Evolutionary conservation across 2,329 filamentous ascomycete genomes (phyloP).

Genomic region (Aspergillus sp.): DNA sequence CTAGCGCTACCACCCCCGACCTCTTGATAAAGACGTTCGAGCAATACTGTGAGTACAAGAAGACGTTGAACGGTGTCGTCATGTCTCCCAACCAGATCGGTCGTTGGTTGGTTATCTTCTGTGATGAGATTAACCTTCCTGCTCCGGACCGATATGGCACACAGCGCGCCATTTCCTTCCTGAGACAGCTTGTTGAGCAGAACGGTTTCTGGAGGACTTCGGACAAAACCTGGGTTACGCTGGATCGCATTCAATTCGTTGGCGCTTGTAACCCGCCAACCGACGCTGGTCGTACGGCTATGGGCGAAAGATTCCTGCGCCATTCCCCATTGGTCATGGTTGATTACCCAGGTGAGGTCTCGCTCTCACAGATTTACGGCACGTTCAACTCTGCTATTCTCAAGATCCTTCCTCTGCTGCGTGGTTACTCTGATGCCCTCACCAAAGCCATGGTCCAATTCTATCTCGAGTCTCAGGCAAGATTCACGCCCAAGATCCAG

Average conservation of each 20-base stretch:
- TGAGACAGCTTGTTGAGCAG: conserved; percentile 94
- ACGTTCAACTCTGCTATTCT: conserved; percentile 95
- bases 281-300: conserved; percentile 88
- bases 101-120: conserved; percentile 97
- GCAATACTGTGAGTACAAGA: conserved; percentile 99
- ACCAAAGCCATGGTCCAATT: conserved; percentile 97
- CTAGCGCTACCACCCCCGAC: conserved; percentile 94
- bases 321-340: conserved; percentile 99
- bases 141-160: conserved; percentile 97
- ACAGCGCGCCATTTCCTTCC: conserved; percentile 92
- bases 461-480: conserved; percentile 86
- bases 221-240: conserved; percentile 94
- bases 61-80: conserved; percentile 91
- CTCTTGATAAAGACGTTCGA: conserved; percentile 98
- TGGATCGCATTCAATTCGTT: conserved; percentile 97
- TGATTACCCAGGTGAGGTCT: conserved; percentile 93
- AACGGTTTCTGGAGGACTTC: conserved; percentile 98
- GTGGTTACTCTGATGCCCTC: conserved; percentile 86
- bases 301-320: conserved; percentile 86
- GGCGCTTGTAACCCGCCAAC: conserved; percentile 97
- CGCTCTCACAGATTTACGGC: conserved; percentile 93
- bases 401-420: conserved; percentile 91
- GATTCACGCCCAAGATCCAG: conserved; percentile 93
- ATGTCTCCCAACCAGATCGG: conserved; percentile 95
- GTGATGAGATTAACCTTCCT: conserved; percentile 97